Evolutionary conservation across 495 filamentous ascomycete species (phyloP).

Genomic region (Letharia columbiana): DNA sequence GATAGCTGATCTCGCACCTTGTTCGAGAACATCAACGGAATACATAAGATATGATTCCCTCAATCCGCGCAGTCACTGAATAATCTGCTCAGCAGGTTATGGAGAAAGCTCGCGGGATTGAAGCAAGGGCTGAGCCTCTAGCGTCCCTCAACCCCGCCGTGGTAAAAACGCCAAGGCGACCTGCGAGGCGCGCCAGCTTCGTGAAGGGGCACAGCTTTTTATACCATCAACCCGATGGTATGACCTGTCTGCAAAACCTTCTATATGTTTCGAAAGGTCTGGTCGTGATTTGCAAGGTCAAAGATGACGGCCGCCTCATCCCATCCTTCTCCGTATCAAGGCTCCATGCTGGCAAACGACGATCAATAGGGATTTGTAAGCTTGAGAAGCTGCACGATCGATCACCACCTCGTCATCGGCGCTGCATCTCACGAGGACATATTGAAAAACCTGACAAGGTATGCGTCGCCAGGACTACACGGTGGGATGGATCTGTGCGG

Average conservation of each 20-base stretch:
- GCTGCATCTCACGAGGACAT: neutral
- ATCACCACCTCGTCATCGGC: slow-evolving; percentile 3
- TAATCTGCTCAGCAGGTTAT: neutral
- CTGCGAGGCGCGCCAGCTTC: neutral
- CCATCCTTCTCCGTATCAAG: slow-evolving; percentile 3
- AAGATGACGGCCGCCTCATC: slow-evolving; percentile 5
- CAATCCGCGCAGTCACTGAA: neutral
- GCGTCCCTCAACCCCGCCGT: neutral
- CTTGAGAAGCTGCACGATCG: slow-evolving; percentile 5
- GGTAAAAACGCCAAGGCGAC: neutral
- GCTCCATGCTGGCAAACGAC: neutral
- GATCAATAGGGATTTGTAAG: neutral
- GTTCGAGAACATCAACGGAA: slow-evolving; percentile 12
- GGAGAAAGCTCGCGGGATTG: neutral
- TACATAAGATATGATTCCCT: slow-evolving; percentile 2
- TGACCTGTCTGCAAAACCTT: slow-evolving; percentile 1
- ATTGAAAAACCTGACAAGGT: slow-evolving; percentile 3
- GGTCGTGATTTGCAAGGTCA: slow-evolving; percentile 3
- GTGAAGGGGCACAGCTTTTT: neutral
- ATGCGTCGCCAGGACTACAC: slow-evolving; percentile 8
- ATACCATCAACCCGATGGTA: neutral
- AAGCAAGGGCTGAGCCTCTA: slow-evolving; percentile 6
- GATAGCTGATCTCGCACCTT: slow-evolving; percentile 11
- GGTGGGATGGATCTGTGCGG: slow-evolving; percentile 12
- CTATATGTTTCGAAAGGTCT: slow-evolving; percentile 2